Evolutionary conservation across 1,284 basidiomycete species (phyloP), one percentile per base, ranked within the genome.

Genomic region (Leccinum holopus): DNA sequence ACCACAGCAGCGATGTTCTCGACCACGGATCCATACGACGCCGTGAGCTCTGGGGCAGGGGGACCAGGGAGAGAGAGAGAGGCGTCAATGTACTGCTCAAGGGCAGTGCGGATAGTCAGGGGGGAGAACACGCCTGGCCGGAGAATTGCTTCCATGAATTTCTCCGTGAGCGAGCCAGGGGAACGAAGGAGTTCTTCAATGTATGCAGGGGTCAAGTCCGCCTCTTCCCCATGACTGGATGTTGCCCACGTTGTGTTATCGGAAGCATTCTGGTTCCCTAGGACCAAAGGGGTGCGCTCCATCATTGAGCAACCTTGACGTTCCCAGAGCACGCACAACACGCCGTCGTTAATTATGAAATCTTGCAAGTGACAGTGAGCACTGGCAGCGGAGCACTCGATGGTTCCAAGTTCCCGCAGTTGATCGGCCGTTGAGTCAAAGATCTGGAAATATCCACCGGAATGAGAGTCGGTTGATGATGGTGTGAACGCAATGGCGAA

Each of bases 81-180:
- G 5, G 86, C 81, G 55, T 88, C 83, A 51, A 86, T 86, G 75
- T 97, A 97, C 67, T 92, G 89, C 57, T 88, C 85, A 60, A 97
- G 82, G 14, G 93, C 94, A 8, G 85, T 88, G 58, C 85, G 84
- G 44, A 97, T 83, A 7, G 93, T 93, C 41, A 90, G 77, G 1
- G 85, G 80, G 4, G 95, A 95, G 77, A 97, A 97, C 59, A 92
- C 83, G 21, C 93, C 93, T 0, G 95, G 95, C 51, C 88, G 83
- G 80, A 95, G 87, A 64, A 97, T 83, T 55, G 90, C 92, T 60
- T 87, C 82, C 70, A 95, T 82, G 75, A 95, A 95, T 63, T 88
- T 88, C 62, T 88, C 87, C 0, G 89, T 78, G 78, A 94, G 77
- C 1, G 92, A 91, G n/a, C 83, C 90, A 55, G 84, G 82, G 47